Evolutionary conservation across 306 rosid genomes (phyloP), one percentile per base, ranked within the genome.

Genomic region (Alnus glutinosa): DNA sequence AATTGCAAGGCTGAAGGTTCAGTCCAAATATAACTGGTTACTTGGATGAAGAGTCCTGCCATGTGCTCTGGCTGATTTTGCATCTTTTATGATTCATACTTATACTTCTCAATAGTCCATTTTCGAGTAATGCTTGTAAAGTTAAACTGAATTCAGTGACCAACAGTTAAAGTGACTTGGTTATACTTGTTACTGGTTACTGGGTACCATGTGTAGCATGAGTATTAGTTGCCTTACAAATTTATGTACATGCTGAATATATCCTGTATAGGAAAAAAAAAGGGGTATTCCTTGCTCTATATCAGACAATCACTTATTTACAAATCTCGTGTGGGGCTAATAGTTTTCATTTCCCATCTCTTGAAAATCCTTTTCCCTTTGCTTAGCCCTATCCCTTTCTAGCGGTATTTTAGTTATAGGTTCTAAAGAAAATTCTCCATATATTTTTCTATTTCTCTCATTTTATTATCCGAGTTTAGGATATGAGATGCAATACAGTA

Each of bases 11-110:
- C 68, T 76, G 78, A 70, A 57, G 36, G 58, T 55, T n/a, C 15
- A 71, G 66, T 62, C 52, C 69, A 6, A 63, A 74, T 78, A 64
- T 64, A 64, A n/a, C 12, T 76, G 71, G 71, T 82, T 75, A 55
- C 10, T 75, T 64, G 13, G 50, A 32, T 66, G 48, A 57, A 30
- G 15, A 62, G 70, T 74, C 19, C 10, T 51, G 30, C 28, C 13
- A 7, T 71, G 71, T 51, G 42, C 64, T 30, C 78, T 81, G 14
- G 50, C 55, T 73, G 34, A 55, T n/a, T 50, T 64, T 64, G 70
- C 19, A 4, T 36, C 12, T 36, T 64, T 55, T 37, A 2, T 64
- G 15, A 19, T 36, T 64, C 46, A 7, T 11, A 30, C 16, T 30
- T 30, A 16, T 61, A 11, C 70, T 62, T 34, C 11, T 37, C 46